phyloP scores from a whole-genome alignment of 2,329 filamentous ascomycete genomes.

The Aspergillus phoenicis region DNA sequence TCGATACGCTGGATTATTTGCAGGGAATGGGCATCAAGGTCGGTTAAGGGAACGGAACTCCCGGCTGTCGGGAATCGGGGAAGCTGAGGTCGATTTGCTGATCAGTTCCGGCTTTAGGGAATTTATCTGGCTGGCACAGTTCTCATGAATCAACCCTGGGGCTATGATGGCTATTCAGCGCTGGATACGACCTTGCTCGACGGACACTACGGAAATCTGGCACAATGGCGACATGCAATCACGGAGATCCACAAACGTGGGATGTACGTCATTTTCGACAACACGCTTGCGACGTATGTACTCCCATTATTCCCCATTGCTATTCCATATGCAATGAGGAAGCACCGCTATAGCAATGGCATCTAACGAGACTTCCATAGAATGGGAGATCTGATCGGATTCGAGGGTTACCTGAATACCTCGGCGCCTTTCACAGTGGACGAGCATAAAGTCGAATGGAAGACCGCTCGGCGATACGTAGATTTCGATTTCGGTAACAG shows the following conservation, averaged over 20 bases:
- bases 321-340: background rate
- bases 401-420: constrained; percentile 34
- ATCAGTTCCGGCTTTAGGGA: constrained; percentile 39
- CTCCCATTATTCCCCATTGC: background rate
- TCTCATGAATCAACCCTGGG: constrained; percentile 66
- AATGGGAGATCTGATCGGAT: constrained; percentile 63
- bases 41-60: background rate
- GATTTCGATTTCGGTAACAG: constrained; percentile 59
- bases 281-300: constrained; percentile 62
- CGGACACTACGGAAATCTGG: constrained; percentile 61
- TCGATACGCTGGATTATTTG: constrained; percentile 63
- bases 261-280: constrained; percentile 68
- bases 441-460: constrained; percentile 63
- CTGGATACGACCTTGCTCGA: constrained; percentile 65
- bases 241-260: constrained; percentile 60
- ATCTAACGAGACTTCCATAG: background rate
- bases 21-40: constrained; percentile 65
- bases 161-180: constrained; percentile 60
- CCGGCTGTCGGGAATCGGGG: background rate
- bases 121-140: constrained; percentile 64
- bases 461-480: constrained; percentile 54
- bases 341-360: background rate
- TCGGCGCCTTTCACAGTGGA: constrained; percentile 56
- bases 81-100: background rate
- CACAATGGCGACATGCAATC: constrained; percentile 59